A percentile compares a stretch with the other conserved stretches of the same genome.
Conservation (phyloP, 306 rosid genomes). For the Benincasa hispida region DNA sequence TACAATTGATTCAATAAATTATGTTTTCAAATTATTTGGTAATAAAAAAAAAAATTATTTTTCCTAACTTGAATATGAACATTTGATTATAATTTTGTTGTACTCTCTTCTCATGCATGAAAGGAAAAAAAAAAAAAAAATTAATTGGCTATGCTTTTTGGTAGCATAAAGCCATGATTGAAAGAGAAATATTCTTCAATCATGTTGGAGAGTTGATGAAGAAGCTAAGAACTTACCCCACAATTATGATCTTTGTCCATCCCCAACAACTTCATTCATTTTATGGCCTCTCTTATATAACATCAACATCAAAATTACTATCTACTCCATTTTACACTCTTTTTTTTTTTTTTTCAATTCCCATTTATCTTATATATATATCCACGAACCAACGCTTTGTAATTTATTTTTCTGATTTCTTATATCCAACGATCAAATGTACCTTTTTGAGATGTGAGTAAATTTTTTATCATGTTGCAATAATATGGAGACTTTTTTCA, state of each 20-base stretch:
- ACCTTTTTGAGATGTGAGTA: too few relatives aligned
- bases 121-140: neutral
- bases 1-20: neutral
- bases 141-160: neutral
- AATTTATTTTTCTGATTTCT: too few relatives aligned
- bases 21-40: neutral
- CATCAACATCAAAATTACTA: too few relatives aligned
- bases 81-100: neutral
- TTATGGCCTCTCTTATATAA: too few relatives aligned
- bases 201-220: constrained; percentile 5
- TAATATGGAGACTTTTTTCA: too few relatives aligned
- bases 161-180: neutral
- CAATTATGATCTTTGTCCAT: constrained; percentile 6
- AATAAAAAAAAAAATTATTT: neutral
- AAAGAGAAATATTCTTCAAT: constrained; percentile 4
- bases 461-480: too few relatives aligned
- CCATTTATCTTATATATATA: too few relatives aligned
- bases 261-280: neutral
- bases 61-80: neutral
- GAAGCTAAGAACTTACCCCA: neutral
- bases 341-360: too few relatives aligned
- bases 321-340: too few relatives aligned
- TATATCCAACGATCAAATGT: too few relatives aligned
- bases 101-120: neutral
- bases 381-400: too few relatives aligned